Evolutionary conservation across 2,329 filamentous ascomycete genomes (phyloP).

Genomic region (Aciculosporium take): DNA sequence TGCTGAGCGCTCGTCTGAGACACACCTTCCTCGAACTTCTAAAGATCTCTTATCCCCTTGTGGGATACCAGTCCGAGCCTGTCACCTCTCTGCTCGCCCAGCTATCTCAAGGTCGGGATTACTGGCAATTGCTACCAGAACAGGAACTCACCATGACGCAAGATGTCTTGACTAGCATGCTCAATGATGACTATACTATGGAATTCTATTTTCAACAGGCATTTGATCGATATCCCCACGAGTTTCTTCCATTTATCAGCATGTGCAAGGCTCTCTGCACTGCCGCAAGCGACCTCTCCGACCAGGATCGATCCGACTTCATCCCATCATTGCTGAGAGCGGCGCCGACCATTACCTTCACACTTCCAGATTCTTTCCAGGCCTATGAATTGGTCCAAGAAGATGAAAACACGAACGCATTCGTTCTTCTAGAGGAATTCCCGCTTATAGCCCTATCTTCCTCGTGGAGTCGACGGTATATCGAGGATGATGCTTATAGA

Average conservation of each 20-base stretch:
- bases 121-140: slow-evolving; percentile 35
- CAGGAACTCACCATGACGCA: slow-evolving; percentile 18
- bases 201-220: slow-evolving; percentile 51
- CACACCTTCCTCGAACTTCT: slow-evolving; percentile 55
- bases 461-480: slow-evolving; percentile 28
- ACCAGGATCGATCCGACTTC: slow-evolving; percentile 27
- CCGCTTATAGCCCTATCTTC: slow-evolving; percentile 43
- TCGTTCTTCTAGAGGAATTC: slow-evolving; percentile 51
- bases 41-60: slow-evolving; percentile 48
- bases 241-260: slow-evolving; percentile 63
- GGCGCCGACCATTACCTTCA: slow-evolving; percentile 63
- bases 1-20: slow-evolving; percentile 50
- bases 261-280: slow-evolving; percentile 50
- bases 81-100: slow-evolving; percentile 52
- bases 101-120: slow-evolving; percentile 39
- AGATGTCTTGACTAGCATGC: slow-evolving; percentile 20
- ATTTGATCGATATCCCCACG: slow-evolving; percentile 69
- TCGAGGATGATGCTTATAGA: slow-evolving; percentile 38
- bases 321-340: slow-evolving; percentile 52
- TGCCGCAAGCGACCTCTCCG: slow-evolving; percentile 16
- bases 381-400: slow-evolving; percentile 68
- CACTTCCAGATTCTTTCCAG: slow-evolving; percentile 56
- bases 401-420: slow-evolving; percentile 71
- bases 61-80: slow-evolving; percentile 61
- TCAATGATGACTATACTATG: slow-evolving; percentile 32